Base-by-base conservation (phyloP, 345 rosid species). In the Hypericum perforatum region DNA sequence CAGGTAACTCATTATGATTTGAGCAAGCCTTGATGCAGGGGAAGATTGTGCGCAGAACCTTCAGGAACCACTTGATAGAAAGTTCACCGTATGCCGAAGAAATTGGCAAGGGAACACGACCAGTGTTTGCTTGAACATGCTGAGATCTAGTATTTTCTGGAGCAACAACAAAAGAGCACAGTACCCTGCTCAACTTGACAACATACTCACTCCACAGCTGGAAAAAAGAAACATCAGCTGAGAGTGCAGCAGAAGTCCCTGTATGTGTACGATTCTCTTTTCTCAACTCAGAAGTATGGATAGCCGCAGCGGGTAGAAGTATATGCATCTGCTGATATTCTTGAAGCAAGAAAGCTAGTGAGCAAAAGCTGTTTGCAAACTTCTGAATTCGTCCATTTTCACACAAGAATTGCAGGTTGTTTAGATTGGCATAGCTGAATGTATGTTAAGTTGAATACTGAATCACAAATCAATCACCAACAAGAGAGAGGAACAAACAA, bases 351-450 rank as follows among this genome's bases (percentile, higher is more conserved):
- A 80, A 80, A 60, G 78, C 76, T 66, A 68, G 79, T 37, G 86
- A 78, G 67, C 91, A 83, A 58, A 76, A 83, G 76, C 91, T 76
- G 63, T 83, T 83, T 22, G 91, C 84, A 63, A 83, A 80, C 69
- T 83, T 83, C 41, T 83, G 82, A 57, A 78, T 78, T 67, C 86
- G 76, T 58, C 86, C 91, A 60, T 80, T 78, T 67, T 83, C 91
- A 55, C 78, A 83, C 39, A 83, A 71, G 64, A 80, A 83, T 63
- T 78, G 91, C 77, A 83, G 63, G 70, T 75, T 83, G 72, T 67
- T 78, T 74, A 80, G 57, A 65, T 80, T 83, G 59, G 80, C 81
- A 70, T 72, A 78, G 60, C 91, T 83, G 72, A 49, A 69, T 39
- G 44, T 41, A 65, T 32, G 78, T 83, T 62, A 83, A 83, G 91